Base-by-base conservation (phyloP, 2,329 filamentous ascomycete genomes). In the Trichoderma sp. region DNA sequence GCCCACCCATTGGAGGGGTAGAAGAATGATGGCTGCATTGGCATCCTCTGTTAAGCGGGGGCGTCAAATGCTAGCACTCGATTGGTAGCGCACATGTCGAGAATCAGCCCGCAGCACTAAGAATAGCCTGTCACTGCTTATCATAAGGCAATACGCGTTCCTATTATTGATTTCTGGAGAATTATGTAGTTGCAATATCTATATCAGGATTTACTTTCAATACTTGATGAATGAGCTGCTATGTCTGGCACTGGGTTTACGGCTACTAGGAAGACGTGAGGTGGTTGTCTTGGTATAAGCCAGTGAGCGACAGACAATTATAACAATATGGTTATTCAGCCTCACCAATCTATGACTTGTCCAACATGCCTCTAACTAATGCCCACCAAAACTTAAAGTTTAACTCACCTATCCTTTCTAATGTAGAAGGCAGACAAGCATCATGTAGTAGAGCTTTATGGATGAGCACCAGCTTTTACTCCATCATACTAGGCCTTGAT, bases 1-100 rank as follows among this genome's bases (percentile, higher is more conserved):
- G 57, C 57, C 65, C 57, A 30, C 34, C 53, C 36, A 68, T 34
- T 68, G 66, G 66, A 68, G 57, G 66, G 57, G 66, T 50, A 57
- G 36, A 59, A 53, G 15, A 26, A n/a, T 20, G 34, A 23, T 34
- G 28, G 66, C 39, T 68, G 66, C 34, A 53, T 34, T 32, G 9
- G 28, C 55, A 61, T 47, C 20, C 39, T 23, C 53, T 30, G 26
- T 50, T 26, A 58, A 58, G 65, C 65, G 65, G 65, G 65, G 50
- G 39, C 17, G 15, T 53, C 28, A 65, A 53, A 34, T 30, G 43
- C 28, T 28, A n/a, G 62, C 13, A 17, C 28, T 34, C 30, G 23
- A 53, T 53, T 65, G 62, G 62, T 20, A 50, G 43, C n/a, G n/a
- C 43, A 20, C 8, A 20, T 12, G 43, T 50, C n/a, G 43, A 50